Base-by-base conservation (phyloP, 176 grass and related monocot genomes). In the Areca catechu region DNA sequence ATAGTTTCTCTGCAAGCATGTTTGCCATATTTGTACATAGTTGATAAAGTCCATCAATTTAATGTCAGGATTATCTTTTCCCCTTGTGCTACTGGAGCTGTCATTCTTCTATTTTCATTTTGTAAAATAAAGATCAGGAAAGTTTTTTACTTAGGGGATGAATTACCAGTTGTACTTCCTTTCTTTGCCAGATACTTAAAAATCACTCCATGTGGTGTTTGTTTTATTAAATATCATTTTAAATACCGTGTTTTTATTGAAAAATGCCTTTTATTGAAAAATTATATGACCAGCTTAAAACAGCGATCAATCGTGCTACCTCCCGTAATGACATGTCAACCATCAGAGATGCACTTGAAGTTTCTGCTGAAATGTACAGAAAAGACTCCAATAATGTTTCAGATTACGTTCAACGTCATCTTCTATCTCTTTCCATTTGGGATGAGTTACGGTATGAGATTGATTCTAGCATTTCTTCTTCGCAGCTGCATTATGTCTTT, bases 371-470 rank as follows among this genome's bases (percentile, higher is more conserved):
- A 77, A 98, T 98, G 78, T 90, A 88, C 70, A 81, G 87, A 61
- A 98, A 98, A 60, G 93, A 98, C 58, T 82, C 93, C 58, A 98
- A 98, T 77, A 92, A 98, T 70, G 93, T 97, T 66, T 83, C 82
- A 85, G 93, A 97, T 70, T 91, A 91, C 10, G 87, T 97, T 67
- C 93, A 97, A 58, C 87, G 81, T 16, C 93, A 97, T 91, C 87
- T 97, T 75, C 77, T 97, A 65, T 85, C 87, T 43, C 70, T 97
- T 25, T 82, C 87, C 71, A 83, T 97, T 66, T 97, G 93, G 93
- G 93, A 97, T 69, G 93, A 97, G 50, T 72, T 91, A 79, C 86
- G 87, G 93, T 97, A 88, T 74, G 69, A 57, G 14, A 64, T 77
- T 60, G 20, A 20, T 71, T 25, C 57, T 25, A 0, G 17, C 25